These are phyloP conservation scores for Senecio squalidus DNA, from an alignment of 140 eudicot species.

Conservation along the genomic window DNA sequence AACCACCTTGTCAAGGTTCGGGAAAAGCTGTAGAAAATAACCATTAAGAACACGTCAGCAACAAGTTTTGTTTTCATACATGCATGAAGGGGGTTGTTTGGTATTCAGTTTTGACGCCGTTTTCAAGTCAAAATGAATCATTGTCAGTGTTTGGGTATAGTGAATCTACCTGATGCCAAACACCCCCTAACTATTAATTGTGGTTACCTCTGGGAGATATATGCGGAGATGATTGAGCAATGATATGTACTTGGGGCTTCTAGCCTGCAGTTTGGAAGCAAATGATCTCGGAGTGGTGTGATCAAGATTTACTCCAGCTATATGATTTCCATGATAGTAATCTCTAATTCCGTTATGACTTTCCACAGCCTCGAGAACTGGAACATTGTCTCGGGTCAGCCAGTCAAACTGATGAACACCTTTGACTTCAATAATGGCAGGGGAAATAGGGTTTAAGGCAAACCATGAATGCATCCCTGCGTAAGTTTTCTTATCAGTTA, in stretches of 20 bases:
- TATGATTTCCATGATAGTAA: constrained; percentile 92
- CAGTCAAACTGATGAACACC: constrained; percentile 99
- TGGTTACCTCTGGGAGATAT: constrained; percentile 95
- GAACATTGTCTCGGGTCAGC: constrained; percentile 97
- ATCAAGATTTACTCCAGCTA: constrained; percentile 77
- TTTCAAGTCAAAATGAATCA: no score
- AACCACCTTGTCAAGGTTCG: constrained; percentile 93
- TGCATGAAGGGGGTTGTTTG: no score
- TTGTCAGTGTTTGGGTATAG: no score
- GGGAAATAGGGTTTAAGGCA: constrained; percentile 80
- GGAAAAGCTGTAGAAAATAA: constrained; percentile 65
- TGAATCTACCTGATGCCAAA: no score
- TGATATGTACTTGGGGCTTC: constrained; percentile 97
- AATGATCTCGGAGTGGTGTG: constrained; percentile 76
- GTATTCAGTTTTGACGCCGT: no score
- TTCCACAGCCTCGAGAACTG: constrained; percentile 97
- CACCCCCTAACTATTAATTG: no score
- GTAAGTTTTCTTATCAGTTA: constrained; percentile 97
- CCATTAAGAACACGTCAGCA: constrained; percentile 5
- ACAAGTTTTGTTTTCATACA: no score
- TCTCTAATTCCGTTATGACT: constrained; percentile 70
- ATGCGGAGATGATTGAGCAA: constrained; percentile 97
- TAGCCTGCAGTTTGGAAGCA: constrained; percentile 93
- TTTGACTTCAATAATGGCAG: constrained; percentile 94
- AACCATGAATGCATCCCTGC: constrained; percentile 99